These are phyloP conservation scores for Saccharomyces hybrid DNA, from an alignment of 1,139 yeast species.

Conservation along the genomic window DNA sequence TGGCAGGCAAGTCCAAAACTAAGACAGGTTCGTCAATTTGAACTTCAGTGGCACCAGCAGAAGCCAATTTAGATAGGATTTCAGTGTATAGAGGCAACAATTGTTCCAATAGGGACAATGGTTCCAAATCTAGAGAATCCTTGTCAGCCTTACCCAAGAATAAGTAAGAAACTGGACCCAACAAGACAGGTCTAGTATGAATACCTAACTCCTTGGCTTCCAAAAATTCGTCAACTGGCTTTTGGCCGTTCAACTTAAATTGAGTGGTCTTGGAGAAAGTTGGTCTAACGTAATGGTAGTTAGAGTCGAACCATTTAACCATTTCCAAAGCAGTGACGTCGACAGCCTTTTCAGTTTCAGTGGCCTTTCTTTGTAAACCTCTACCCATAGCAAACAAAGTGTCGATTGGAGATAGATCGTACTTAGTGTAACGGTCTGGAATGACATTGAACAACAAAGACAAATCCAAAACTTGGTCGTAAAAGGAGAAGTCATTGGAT, in stretches of 20 bases:
- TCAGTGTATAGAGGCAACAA: constrained; percentile 88
- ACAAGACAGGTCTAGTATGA: constrained; percentile 92
- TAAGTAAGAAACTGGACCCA: constrained; percentile 95
- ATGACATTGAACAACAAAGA: constrained; percentile 89
- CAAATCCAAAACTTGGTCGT: constrained; percentile 93
- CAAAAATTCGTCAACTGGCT: constrained; percentile 95
- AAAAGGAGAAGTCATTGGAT: constrained; percentile 95
- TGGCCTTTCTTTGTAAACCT: constrained; percentile 97
- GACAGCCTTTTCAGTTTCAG: constrained; percentile 79
- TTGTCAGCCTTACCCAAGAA: constrained; percentile 97
- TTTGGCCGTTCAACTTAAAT: constrained; percentile 91
- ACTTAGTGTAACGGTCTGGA: constrained; percentile 95
- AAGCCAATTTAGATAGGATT: constrained; percentile 77
- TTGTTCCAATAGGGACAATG: constrained; percentile 81
- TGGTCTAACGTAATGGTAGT: constrained; percentile 99
- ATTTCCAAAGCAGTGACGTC: constrained; percentile 99
- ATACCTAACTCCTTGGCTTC: constrained; percentile 97
- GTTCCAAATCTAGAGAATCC: constrained; percentile 92
- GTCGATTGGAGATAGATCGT: constrained; percentile 81
- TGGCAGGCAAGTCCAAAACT: constrained; percentile 85
- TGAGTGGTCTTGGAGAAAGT: constrained; percentile 92
- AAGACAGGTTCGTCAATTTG: constrained; percentile 97
- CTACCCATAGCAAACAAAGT: constrained; percentile 99
- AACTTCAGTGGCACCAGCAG: constrained; percentile 91
- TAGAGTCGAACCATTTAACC: constrained; percentile 99